phyloP scores from a whole-genome alignment of 2,329 filamentous ascomycete genomes.

The Aspergillus melleus region DNA sequence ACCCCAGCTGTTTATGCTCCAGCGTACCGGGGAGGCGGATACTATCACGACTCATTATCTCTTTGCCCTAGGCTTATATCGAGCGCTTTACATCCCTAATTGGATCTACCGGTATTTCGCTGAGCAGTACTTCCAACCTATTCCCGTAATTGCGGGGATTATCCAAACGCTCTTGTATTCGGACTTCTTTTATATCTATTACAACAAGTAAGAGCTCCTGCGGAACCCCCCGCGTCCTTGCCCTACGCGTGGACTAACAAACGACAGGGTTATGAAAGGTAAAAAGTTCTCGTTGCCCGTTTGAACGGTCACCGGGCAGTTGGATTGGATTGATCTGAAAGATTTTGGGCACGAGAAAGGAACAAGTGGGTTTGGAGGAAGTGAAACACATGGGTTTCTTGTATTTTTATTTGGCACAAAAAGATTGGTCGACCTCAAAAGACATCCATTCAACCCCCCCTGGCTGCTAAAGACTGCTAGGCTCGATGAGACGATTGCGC shows the following conservation, averaged over 20 bases:
- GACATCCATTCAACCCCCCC: background rate
- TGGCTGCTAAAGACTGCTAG: too few species aligned
- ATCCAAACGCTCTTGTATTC: conserved; percentile 95
- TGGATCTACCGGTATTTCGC: conserved; percentile 91
- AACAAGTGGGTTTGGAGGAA: background rate
- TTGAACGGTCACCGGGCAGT: conserved; percentile 38
- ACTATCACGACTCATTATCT: conserved; percentile 99
- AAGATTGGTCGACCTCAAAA: background rate
- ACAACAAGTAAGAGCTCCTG: conserved; percentile 70
- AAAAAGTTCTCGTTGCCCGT: conserved; percentile 86
- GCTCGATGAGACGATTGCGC: too few species aligned
- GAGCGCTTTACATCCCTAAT: conserved; percentile 96
- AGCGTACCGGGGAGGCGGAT: conserved; percentile 95
- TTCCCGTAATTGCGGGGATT: conserved; percentile 83
- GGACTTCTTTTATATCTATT: conserved; percentile 99
- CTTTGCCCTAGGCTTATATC: conserved; percentile 87
- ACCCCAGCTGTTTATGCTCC: conserved; percentile 96
- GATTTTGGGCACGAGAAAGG: background rate
- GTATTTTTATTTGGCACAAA: background rate
- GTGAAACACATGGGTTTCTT: background rate
- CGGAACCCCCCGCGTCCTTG: background rate
- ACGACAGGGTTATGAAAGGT: conserved; percentile 68
- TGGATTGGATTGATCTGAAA: background rate
- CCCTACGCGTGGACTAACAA: conserved; percentile 6
- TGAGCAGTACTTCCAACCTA: conserved; percentile 80